Percentiles rank a stretch among this genome's conserved stretches.
Evolutionary conservation across 257 asterid genomes (phyloP).

Genomic region (Nicotiana knightiana): DNA sequence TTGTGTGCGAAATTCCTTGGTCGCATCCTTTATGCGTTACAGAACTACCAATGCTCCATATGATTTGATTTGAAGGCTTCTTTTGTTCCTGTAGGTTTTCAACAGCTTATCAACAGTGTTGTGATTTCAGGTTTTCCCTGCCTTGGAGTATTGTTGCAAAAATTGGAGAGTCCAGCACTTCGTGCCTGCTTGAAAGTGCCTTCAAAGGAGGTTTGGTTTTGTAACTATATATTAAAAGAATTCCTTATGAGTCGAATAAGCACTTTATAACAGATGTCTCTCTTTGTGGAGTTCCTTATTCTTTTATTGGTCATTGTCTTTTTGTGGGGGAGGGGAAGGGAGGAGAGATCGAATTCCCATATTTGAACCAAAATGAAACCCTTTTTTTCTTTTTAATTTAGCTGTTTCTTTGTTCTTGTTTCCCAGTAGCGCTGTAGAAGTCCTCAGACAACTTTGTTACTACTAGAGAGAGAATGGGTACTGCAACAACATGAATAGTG

Average conservation of each 20-base stretch:
- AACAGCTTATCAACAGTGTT: background rate
- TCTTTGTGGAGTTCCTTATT: background rate
- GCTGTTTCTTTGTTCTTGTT: background rate
- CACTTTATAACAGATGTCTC: background rate
- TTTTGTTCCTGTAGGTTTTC: background rate
- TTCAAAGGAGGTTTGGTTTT: slow-evolving; percentile 63
- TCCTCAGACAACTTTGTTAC: background rate
- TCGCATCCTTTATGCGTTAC: background rate
- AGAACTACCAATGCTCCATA: slow-evolving; percentile 2
- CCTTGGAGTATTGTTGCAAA: slow-evolving; percentile 89
- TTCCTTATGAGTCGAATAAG: background rate
- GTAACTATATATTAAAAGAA: background rate
- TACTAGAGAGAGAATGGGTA: background rate
- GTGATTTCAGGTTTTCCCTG: slow-evolving; percentile 77
- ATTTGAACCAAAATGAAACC: background rate
- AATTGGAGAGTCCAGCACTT: slow-evolving; percentile 96
- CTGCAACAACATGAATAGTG: background rate
- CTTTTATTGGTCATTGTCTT: background rate
- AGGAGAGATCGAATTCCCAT: background rate
- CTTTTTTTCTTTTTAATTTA: background rate
- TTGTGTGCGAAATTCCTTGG: background rate
- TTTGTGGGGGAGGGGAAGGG: background rate
- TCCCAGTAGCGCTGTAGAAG: background rate
- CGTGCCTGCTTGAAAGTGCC: slow-evolving; percentile 85
- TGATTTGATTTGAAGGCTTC: background rate